phyloP scores from a whole-genome alignment of 805 yeast genomes.

The Debaryomyces tyrocola region DNA sequence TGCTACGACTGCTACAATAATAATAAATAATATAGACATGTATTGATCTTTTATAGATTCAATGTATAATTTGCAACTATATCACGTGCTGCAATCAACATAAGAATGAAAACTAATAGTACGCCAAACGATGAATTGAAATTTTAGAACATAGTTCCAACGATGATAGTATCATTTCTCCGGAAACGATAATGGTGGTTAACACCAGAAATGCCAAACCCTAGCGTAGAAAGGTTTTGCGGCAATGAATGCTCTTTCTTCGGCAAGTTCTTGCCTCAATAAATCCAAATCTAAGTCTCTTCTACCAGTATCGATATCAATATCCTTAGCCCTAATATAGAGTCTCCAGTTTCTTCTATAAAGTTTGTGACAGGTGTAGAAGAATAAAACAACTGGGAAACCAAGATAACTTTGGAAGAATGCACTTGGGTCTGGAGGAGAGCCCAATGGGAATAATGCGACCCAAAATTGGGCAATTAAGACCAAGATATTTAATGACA shows the following conservation, averaged over 20 bases:
- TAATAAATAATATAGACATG: too few species aligned
- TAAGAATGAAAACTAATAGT: too few species aligned
- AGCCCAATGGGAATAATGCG: conserved; percentile 69
- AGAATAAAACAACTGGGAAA: conserved; percentile 57
- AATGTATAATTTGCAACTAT: too few species aligned
- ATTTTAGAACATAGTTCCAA: too few species aligned
- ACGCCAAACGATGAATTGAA: too few species aligned
- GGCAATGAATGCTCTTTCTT: conserved; percentile 34
- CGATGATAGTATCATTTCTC: too few species aligned
- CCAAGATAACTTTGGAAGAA: conserved; percentile 72
- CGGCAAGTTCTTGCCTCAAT: conserved; percentile 40
- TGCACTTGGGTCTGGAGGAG: conserved; percentile 47
- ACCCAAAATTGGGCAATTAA: conserved; percentile 81
- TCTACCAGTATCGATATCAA: conserved; percentile 39
- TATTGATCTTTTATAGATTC: too few species aligned
- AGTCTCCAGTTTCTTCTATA: conserved; percentile 40
- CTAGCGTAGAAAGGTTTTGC: conserved; percentile 35
- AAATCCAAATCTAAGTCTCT: conserved; percentile 39
- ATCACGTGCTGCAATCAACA: too few species aligned
- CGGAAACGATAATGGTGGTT: conserved; percentile 2
- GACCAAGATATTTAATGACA: conserved; percentile 55
- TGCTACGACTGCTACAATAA: too few species aligned
- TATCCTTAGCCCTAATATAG: conserved; percentile 30
- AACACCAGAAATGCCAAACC: conserved; percentile 35
- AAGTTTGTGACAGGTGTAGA: conserved; percentile 59